Conservation (phyloP, 139 green algal genomes). For the Parachlorella kessleri region DNA sequence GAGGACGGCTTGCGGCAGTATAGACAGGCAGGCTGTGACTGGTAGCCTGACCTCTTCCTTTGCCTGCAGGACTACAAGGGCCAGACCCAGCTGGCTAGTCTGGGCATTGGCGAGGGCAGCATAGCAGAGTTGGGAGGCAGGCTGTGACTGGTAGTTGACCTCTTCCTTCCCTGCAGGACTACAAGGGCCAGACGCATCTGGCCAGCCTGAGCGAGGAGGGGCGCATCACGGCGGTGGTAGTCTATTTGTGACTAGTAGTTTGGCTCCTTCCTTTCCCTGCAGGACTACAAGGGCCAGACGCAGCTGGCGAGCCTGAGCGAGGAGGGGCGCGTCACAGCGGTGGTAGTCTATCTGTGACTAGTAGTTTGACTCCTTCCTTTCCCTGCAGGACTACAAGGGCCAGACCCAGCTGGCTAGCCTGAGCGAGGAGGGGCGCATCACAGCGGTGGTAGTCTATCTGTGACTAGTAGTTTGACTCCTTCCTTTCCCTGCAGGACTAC, state of each 20-base stretch:
- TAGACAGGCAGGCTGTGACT: too few relatives aligned
- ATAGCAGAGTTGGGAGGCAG: conserved; percentile 14
- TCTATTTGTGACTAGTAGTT: too few relatives aligned
- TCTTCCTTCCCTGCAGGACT: too few relatives aligned
- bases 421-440: conserved; percentile 68
- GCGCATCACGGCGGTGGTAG: conserved; percentile 61
- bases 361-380: too few relatives aligned
- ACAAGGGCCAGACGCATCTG: conserved; percentile 69
- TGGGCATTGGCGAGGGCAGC: conserved; percentile 76
- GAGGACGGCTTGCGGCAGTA: conserved; percentile 57
- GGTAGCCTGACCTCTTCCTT: too few relatives aligned
- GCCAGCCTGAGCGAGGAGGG: conserved; percentile 66
- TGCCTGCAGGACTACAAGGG: conserved; percentile 87
- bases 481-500: conserved; percentile 66
- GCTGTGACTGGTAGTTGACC: too few relatives aligned
- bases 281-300: conserved; percentile 79
- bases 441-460: too few relatives aligned
- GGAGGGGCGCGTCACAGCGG: conserved; percentile 70
- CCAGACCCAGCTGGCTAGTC: conserved; percentile 45
- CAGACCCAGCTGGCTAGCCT: conserved; percentile 56
- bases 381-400: conserved; percentile 86
- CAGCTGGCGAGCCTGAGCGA: conserved; percentile 55
- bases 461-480: too few relatives aligned
- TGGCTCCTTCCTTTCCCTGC: too few relatives aligned
- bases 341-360: too few relatives aligned